Percentiles rank a stretch among this genome's conserved stretches.
Conservation (phyloP, 306 rosid species). For the Canavalia gladiata region DNA sequence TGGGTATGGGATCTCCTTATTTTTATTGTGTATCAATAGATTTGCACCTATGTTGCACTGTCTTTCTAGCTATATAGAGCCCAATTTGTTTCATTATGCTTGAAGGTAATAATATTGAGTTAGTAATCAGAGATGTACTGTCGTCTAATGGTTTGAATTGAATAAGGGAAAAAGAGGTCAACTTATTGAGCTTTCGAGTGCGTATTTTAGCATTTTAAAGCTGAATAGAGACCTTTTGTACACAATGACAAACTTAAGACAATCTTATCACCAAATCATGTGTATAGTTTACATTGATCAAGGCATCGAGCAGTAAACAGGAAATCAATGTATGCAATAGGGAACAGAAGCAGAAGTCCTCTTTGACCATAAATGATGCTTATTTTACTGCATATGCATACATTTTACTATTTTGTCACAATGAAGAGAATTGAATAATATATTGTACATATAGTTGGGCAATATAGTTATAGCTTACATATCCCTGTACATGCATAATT, state of each 20-base stretch:
- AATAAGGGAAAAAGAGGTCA: neutral
- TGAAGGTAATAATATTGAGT: neutral
- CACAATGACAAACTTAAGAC: neutral
- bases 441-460: neutral
- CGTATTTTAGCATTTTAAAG: neutral
- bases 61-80: neutral
- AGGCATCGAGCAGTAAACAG: neutral
- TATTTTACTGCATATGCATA: neutral
- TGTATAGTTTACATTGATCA: constrained; percentile 18
- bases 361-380: neutral
- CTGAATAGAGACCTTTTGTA: neutral
- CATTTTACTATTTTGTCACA: neutral
- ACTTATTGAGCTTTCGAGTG: neutral
- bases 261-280: neutral
- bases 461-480: neutral
- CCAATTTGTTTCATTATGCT: neutral
- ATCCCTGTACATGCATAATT: neutral
- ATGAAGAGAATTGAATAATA: neutral
- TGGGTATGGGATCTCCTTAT: neutral
- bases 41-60: neutral
- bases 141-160: neutral
- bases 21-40: neutral
- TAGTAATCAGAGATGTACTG: neutral
- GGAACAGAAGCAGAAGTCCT: neutral
- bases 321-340: neutral